Base-by-base conservation (phyloP, 139 green algal genomes). In the Chlorella sp. region DNA sequence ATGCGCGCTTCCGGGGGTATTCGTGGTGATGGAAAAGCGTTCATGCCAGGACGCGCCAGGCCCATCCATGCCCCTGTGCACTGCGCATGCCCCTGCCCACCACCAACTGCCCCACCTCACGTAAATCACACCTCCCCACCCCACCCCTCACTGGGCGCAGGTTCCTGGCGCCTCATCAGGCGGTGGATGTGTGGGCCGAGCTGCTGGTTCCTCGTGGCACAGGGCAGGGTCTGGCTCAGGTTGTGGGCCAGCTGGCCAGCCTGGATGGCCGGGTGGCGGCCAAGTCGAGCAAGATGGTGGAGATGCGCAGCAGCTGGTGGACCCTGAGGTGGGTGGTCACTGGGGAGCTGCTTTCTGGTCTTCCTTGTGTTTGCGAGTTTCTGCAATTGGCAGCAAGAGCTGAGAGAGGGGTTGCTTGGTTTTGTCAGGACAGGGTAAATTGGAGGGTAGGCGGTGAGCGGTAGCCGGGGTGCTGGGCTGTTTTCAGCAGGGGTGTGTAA, bases 161-260 rank as follows among this genome's bases (percentile, higher is more conserved):
- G 57, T 91, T 92, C 64, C 37, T 94, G 88, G n/a, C 73, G 22
- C 81, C 92, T 3, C 76, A 69, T 48, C 89, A 95, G 78, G 42
- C 39, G 26, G 86, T 93, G 61, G 90, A 94, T 75, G 86, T 95
- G 73, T 95, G 92, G 92, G 40, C 93, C 66, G 92, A 94, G 40
- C 90, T 95, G 76, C 36, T 48, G 68, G 86, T 91, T 37, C 87
- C 92, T 19, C 76, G 37, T 3, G 30, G 36, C 57, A 77, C n/a
- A 12, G 53, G 76, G 18, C 48, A 76, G 16, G 69, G 68, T 0
- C 77, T 89, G 66, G 90, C 86, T 3, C 88, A 94, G 88, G 82
- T 94, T 24, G 48, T 88, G 40, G 92, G 83, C 18, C 37, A 91
- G 73, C 83, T 95, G 81, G 64, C 86, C 34, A 91, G 82, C 34